A percentile compares a stretch with the other conserved stretches of the same genome.
Conservation (phyloP, 148 eudicot genomes). For the Suaeda aralocaspica region DNA sequence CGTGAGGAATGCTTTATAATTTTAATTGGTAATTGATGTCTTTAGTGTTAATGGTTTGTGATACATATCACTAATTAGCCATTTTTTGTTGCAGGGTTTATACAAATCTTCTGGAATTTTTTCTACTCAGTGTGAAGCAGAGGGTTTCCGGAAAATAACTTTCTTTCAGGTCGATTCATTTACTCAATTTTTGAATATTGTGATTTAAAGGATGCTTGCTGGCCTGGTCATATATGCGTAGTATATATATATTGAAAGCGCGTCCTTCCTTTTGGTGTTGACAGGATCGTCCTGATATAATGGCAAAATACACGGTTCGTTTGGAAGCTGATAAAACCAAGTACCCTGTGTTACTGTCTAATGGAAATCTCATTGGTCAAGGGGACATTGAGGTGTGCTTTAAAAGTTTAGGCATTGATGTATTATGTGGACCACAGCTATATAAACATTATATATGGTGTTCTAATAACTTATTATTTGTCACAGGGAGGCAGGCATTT, state of each 20-base stretch:
- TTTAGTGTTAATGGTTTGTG: conserved; percentile 11
- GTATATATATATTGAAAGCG: conserved; percentile 1
- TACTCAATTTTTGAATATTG: not conserved
- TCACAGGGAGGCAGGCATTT: conserved; percentile 79
- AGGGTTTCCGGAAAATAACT: conserved; percentile 95
- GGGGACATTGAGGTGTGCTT: conserved; percentile 80
- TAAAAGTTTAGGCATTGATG: conserved; percentile 1
- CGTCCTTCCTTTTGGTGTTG: conserved; percentile 6
- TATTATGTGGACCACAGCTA: not conserved
- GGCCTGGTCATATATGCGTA: too few species aligned
- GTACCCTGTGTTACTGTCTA: conserved; percentile 90
- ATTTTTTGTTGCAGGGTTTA: conserved; percentile 56
- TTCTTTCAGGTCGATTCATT: conserved; percentile 69
- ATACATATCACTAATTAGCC: conserved; percentile 2
- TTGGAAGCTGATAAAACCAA: conserved; percentile 83
- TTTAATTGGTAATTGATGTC: not conserved
- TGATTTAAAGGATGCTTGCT: not conserved
- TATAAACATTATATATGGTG: not conserved
- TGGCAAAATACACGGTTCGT: conserved; percentile 95
- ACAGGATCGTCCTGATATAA: conserved; percentile 97
- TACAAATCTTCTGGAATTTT: conserved; percentile 88
- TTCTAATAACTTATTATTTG: conserved; percentile 2
- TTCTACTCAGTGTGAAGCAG: conserved; percentile 98
- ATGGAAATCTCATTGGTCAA: conserved; percentile 88
- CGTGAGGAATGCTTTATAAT: conserved; percentile 11